Evolutionary conservation across 805 yeast species (phyloP), one percentile per base, ranked within the genome.

Genomic region (Diddensiella santjacobensis): DNA sequence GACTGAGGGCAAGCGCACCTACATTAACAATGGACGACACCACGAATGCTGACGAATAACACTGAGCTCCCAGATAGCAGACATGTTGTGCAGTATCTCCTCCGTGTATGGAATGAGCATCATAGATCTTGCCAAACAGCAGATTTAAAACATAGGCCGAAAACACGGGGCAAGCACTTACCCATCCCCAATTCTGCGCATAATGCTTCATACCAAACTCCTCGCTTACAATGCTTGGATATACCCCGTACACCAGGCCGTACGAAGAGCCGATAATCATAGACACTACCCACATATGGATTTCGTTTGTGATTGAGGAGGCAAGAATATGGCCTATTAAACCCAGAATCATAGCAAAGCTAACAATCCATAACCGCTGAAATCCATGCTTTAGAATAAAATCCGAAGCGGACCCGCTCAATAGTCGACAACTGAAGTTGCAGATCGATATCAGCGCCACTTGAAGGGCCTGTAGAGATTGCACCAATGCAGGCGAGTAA

Each of bases 171-270:
- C 88, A 78, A 40, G 81, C 58, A 13, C 82, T 79, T 13, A 83
- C 74, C 30, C 79, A 60, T 0, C 95, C 95, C 87, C 88, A 85
- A 58, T 83, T 83, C 53, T 75, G 79, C 3, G 86, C 77, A 58
- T 84, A 83, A 45, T 75, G 71, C 18, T 69, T 71, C 68, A 85
- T 74, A 1, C 91, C 93, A 66, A 84, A 85, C 15, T 73, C 65
- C 53, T 85, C 90, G 19, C 87, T 78, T 13, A 83, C 75, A 23
- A 85, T 77, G 17, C 84, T 78, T 2, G 93, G 93, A 65, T 78
- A 74, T 6, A 83, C 73, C 45, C 89, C 84, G 65, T 83, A 83
- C 15, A 80, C 71, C 52, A 81, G 77, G 0, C 95, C 95, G 65
- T 86, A 85, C 41, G 81, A 83, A 31, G 80, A 66, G 0, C 95